phyloP scores from a whole-genome alignment of 192 early-diverging fungal species.

The Umbelopsis vinacea region DNA sequence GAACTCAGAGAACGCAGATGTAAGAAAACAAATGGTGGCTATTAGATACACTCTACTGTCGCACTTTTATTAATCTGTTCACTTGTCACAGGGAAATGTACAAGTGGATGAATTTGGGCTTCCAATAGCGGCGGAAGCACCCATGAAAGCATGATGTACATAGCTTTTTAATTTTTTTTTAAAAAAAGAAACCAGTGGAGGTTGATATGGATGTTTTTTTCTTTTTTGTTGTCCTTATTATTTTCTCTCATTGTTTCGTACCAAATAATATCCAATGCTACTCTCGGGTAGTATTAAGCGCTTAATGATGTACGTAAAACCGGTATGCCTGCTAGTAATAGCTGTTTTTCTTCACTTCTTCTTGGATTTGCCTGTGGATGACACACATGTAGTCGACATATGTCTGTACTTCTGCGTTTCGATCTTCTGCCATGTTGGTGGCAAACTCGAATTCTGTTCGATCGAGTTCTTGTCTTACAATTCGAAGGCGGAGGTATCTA shows the following conservation, averaged over 20 bases:
- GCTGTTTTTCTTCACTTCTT: conserved; percentile 59
- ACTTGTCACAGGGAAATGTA: conserved; percentile 25
- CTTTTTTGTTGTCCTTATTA: background rate
- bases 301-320: no score
- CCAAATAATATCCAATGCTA: background rate
- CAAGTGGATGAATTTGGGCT: conserved; percentile 59
- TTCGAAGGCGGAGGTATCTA: conserved; percentile 68
- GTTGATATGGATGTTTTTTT: no score
- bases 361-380: conserved; percentile 88
- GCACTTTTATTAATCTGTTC: no score
- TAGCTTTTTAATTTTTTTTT: background rate
- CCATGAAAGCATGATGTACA: conserved; percentile 49
- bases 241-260: background rate
- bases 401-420: conserved; percentile 85
- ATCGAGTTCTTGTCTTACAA: conserved; percentile 92
- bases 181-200: background rate
- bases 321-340: conserved; percentile 21
- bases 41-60: background rate
- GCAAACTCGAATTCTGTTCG: conserved; percentile 81
- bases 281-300: no score
- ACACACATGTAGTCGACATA: conserved; percentile 94
- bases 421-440: conserved; percentile 85
- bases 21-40: conserved; percentile 23
- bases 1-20: conserved; percentile 53
- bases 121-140: conserved; percentile 47